A percentile compares a stretch with the other conserved stretches of the same genome.
phyloP scores from a whole-genome alignment of 164 flowering plant species.

The Chimonanthus salicifolius region DNA sequence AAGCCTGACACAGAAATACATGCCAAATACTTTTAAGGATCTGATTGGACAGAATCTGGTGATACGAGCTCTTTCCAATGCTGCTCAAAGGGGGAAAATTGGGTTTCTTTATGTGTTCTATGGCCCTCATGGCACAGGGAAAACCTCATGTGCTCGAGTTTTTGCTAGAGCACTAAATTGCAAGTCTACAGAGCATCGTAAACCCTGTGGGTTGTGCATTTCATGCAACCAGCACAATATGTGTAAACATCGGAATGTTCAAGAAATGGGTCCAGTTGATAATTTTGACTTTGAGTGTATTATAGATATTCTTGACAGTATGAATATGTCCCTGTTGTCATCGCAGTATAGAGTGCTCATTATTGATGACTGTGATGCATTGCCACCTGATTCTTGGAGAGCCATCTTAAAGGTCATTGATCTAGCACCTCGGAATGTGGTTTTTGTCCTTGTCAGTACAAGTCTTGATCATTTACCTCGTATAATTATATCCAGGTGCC shows the following conservation, averaged over 20 bases:
- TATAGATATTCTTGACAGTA: constrained; percentile 63
- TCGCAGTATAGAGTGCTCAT: constrained; percentile 72
- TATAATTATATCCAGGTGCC: constrained; percentile 87
- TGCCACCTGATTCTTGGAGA: constrained; percentile 85
- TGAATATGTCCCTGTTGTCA: constrained; percentile 43
- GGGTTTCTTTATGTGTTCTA: constrained; percentile 84
- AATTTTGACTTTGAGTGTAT: constrained; percentile 68
- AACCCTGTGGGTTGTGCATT: constrained; percentile 85
- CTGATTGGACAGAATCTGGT: constrained; percentile 90
- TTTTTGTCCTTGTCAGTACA: constrained; percentile 78
- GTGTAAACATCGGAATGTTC: constrained; percentile 65
- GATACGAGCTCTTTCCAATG: constrained; percentile 91
- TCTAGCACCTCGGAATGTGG: constrained; percentile 82
- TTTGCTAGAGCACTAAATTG: constrained; percentile 91
- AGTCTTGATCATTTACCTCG: constrained; percentile 90
- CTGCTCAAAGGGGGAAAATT: constrained; percentile 59
- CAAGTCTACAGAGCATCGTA: constrained; percentile 60
- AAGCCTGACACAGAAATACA: constrained; percentile 80
- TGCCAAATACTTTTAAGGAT: constrained; percentile 86
- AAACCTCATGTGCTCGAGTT: constrained; percentile 91
- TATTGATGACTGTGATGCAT: constrained; percentile 88
- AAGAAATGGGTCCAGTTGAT: constrained; percentile 82
- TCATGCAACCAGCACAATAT: constrained; percentile 73
- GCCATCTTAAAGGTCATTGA: constrained; percentile 92
- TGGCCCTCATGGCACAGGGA: constrained; percentile 98